Evolutionary conservation across 139 green algal genomes (phyloP).

Genomic region (Tetratostichococcus sp.): DNA sequence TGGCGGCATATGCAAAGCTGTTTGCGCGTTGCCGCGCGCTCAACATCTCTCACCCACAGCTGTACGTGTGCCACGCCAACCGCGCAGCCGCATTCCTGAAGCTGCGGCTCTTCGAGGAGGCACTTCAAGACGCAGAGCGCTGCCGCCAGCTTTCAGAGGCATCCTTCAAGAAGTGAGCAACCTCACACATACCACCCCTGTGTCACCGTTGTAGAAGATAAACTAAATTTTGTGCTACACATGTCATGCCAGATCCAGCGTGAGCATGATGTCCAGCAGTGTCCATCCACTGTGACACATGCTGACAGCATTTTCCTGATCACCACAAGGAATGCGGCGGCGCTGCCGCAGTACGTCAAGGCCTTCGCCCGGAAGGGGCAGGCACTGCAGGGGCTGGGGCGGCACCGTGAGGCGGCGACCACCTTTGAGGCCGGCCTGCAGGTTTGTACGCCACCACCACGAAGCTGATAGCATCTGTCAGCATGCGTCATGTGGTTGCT

Average conservation of each 20-base stretch:
- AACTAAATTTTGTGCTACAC: too few relatives aligned
- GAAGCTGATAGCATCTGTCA: too few relatives aligned
- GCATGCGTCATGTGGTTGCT: too few relatives aligned
- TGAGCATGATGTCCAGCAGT: too few relatives aligned
- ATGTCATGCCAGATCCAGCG: too few relatives aligned
- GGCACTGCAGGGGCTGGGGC: conserved; percentile 47
- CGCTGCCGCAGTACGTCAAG: conserved; percentile 41
- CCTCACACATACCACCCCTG: neutral
- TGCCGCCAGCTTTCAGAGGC: conserved; percentile 26
- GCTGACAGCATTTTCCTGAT: neutral
- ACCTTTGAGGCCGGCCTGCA: conserved; percentile 37
- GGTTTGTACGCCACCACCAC: too few relatives aligned
- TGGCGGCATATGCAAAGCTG: conserved; percentile 40
- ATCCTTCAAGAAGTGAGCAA: conserved; percentile 27
- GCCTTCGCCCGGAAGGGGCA: conserved; percentile 46
- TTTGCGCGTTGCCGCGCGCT: conserved; percentile 32
- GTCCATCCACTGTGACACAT: too few relatives aligned
- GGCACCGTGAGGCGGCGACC: conserved; percentile 26
- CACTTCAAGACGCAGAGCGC: conserved; percentile 27
- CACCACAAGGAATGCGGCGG: neutral
- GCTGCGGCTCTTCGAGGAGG: conserved; percentile 36
- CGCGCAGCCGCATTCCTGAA: conserved; percentile 44
- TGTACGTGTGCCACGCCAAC: conserved; percentile 61
- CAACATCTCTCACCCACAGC: conserved; percentile 54
- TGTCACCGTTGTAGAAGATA: too few relatives aligned